Evolutionary conservation across 371 early-diverging fungal genomes (phyloP), one percentile per base, ranked within the genome.

Genomic region (Syncephalastrum racemosum): DNA sequence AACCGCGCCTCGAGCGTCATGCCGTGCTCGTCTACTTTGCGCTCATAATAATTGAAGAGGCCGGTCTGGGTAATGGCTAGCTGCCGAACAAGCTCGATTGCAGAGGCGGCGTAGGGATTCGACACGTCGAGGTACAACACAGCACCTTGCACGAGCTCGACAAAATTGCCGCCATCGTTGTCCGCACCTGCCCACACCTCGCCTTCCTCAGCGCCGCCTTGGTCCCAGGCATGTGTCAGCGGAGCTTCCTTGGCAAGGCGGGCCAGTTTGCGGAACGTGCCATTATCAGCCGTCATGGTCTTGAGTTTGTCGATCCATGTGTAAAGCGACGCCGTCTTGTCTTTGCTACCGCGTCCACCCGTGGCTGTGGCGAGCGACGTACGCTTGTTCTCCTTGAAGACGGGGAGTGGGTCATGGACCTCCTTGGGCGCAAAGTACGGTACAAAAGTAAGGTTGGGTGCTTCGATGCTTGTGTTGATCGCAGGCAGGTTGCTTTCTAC

Each of bases 131-230:
- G 53, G 23, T 64, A 65, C 7, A 55, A 20, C 4, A 73, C 18
- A 3, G 68, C 60, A 13, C 59, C 59, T 46, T 76, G 71, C 8
- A 76, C 58, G 0, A 63, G 36, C 22, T 79, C 77, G 1, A 72
- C 77, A 63, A 79, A 79, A 25, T 73, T 76, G 10, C 77, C 73
- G 4, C 74, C 80, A 53, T 79, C 71, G 1, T 63, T 57, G 1
- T 69, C 24, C 1, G 59, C 70, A 23, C 71, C 72, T 4, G 70
- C 70, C 80, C 80, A 79, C 7, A 74, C 55, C 10, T 74, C 80
- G 25, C 66, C 62, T 40, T 74, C 80, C 31, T 70, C 66, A 16
- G 56, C 50, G 1, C 74, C 74, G 8, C 76, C 75, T 61, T 76
- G 74, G 46, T 79, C 73, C 76, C 76, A 73, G 46, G 65, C 39